These are phyloP conservation scores for Saposhnikovia divaricata DNA, from an alignment of 129 eudicot species.

Conservation along the genomic window DNA sequence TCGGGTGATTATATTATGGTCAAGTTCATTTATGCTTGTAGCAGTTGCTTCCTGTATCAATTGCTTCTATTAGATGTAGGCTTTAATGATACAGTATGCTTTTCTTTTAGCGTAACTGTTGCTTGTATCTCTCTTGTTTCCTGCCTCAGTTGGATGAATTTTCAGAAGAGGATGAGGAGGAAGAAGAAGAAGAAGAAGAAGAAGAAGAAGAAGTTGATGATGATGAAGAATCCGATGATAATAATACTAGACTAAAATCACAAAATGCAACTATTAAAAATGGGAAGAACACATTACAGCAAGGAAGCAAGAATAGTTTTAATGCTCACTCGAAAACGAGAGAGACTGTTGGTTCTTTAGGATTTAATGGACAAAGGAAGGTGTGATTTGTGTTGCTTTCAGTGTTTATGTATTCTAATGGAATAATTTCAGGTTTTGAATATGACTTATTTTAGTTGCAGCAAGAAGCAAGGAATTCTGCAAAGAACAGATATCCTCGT, in stretches of 20 bases:
- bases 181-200: too few species aligned
- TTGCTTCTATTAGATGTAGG: background rate
- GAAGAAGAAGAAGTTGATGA: background rate
- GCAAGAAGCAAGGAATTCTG: slow-evolving; percentile 36
- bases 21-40: too few species aligned
- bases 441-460: slow-evolving; percentile 26
- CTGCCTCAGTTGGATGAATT: slow-evolving; percentile 52
- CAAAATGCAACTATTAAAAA: slow-evolving; percentile 22
- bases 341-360: background rate
- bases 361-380: slow-evolving; percentile 26
- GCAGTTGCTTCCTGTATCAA: too few species aligned
- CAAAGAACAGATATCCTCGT: slow-evolving; percentile 39
- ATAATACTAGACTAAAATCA: slow-evolving; percentile 37
- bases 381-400: slow-evolving; percentile 26
- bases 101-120: slow-evolving; percentile 6
- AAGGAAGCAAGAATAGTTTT: slow-evolving; percentile 6
- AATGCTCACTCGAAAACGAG: slow-evolving; percentile 2
- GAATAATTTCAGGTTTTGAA: background rate
- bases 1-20: too few species aligned
- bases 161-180: slow-evolving; percentile 28
- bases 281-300: slow-evolving; percentile 25
- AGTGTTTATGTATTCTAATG: background rate
- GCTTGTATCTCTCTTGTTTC: background rate
- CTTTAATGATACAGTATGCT: background rate
- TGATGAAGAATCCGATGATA: slow-evolving; percentile 26